These are phyloP conservation scores for Pseudogymnoascus sp. DNA, from an alignment of 2,329 filamentous ascomycete species.

Conservation along the genomic window DNA sequence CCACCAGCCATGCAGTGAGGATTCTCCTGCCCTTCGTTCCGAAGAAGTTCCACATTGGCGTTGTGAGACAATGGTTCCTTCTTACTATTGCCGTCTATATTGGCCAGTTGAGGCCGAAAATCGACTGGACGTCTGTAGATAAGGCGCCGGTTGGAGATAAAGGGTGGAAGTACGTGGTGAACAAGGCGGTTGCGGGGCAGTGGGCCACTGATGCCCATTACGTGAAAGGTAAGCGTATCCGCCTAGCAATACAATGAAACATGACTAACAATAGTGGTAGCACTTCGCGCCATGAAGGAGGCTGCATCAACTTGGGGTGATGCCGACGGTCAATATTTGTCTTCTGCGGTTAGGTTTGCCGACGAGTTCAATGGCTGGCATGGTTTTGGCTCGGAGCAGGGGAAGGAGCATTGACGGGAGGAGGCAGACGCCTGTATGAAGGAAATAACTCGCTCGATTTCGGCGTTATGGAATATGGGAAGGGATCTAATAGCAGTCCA, in stretches of 20 bases:
- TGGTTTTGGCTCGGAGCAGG: constrained; percentile 15
- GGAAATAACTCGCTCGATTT: not conserved
- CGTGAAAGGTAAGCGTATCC: constrained; percentile 58
- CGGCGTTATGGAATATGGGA: not conserved
- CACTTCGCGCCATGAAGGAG: constrained; percentile 65
- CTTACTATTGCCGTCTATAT: constrained; percentile 73
- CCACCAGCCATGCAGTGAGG: constrained; percentile 80
- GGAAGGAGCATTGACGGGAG: not conserved
- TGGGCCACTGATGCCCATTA: constrained; percentile 71
- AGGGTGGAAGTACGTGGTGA: constrained; percentile 68
- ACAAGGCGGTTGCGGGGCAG: constrained; percentile 59
- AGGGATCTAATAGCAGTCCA: not conserved
- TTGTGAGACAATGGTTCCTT: constrained; percentile 87
- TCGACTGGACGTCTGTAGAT: constrained; percentile 59
- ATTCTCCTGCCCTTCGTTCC: constrained; percentile 74
- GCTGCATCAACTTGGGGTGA: constrained; percentile 69
- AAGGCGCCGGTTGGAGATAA: constrained; percentile 29
- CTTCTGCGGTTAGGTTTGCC: constrained; percentile 61
- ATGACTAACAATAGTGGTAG: constrained; percentile 31
- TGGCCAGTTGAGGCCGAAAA: constrained; percentile 60
- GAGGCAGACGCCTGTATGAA: not conserved
- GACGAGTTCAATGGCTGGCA: constrained; percentile 66
- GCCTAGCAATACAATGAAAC: not conserved
- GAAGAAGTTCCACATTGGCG: constrained; percentile 57
- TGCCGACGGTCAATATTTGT: constrained; percentile 54